These are phyloP conservation scores for Primulina huaijiensis DNA, from an alignment of 257 asterid species.

Conservation along the genomic window DNA sequence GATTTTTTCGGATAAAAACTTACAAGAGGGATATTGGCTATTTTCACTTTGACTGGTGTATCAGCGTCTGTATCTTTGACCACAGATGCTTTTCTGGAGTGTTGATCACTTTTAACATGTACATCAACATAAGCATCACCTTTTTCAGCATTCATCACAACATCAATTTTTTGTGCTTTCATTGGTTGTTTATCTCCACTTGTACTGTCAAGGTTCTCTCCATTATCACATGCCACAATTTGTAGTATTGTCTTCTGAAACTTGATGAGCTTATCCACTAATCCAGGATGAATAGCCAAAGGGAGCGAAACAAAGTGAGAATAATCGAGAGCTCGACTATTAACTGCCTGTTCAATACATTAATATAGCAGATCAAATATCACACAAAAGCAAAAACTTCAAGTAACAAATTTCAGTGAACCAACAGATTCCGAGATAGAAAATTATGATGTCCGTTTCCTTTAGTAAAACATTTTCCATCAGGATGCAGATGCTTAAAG, in stretches of 20 bases:
- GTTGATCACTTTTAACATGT: conserved; percentile 25
- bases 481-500: not conserved
- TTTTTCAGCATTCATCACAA: conserved; percentile 34
- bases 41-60: conserved; percentile 28
- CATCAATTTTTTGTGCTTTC: conserved; percentile 32
- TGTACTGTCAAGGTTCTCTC: conserved; percentile 33
- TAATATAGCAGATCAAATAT: conserved; percentile 16
- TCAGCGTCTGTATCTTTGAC: conserved; percentile 36
- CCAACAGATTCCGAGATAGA: conserved; percentile 2
- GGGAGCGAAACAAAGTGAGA: conserved; percentile 98
- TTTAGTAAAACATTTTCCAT: conserved; percentile 4
- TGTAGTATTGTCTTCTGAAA: conserved; percentile 76
- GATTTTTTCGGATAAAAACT: conserved; percentile 50
- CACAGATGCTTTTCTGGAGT: conserved; percentile 28
- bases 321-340: conserved; percentile 72
- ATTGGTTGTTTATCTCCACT: conserved; percentile 27
- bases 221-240: conserved; percentile 34
- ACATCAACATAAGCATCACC: conserved; percentile 29
- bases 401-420: not conserved
- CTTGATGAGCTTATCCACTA: conserved; percentile 68
- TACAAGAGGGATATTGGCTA: conserved; percentile 44
- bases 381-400: conserved; percentile 1
- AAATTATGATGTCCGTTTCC: conserved; percentile 1
- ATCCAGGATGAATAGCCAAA: conserved; percentile 74
- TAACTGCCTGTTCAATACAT: conserved; percentile 57